These are phyloP conservation scores for Atalantia buxifolia DNA, from an alignment of 345 rosid species.

Conservation along the genomic window DNA sequence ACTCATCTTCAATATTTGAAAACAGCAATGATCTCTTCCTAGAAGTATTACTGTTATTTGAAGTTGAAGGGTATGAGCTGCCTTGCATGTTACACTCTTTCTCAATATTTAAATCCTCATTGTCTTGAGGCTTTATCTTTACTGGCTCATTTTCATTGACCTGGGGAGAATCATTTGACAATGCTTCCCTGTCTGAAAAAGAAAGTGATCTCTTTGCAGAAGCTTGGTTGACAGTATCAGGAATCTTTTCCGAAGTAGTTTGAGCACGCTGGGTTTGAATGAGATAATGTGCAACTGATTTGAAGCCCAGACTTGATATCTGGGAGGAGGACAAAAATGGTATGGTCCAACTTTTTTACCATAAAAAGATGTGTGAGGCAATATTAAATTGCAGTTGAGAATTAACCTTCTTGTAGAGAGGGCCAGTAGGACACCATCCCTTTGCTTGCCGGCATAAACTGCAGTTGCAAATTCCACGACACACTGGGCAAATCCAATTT, in stretches of 20 bases:
- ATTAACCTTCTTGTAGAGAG: constrained; percentile 66
- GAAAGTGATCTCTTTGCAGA: constrained; percentile 65
- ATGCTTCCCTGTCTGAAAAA: constrained; percentile 36
- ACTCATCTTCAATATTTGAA: constrained; percentile 19
- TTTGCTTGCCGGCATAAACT: constrained; percentile 77
- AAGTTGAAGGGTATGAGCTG: constrained; percentile 5
- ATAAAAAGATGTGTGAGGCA: not conserved
- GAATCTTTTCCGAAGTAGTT: constrained; percentile 25
- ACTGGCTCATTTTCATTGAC: constrained; percentile 6
- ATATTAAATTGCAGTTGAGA: not conserved
- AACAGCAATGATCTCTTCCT: constrained; percentile 38
- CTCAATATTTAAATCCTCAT: constrained; percentile 14
- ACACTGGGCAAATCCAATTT: constrained; percentile 76
- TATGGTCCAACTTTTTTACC: not conserved
- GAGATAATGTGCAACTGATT: constrained; percentile 95
- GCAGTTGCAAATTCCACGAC: constrained; percentile 95
- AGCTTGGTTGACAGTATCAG: constrained; percentile 30
- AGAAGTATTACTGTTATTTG: constrained; percentile 26
- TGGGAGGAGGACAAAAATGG: constrained; percentile 25
- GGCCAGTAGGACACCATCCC: constrained; percentile 84
- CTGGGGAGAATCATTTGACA: constrained; percentile 14
- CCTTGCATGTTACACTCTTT: constrained; percentile 16
- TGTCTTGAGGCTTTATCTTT: constrained; percentile 17
- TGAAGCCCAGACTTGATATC: constrained; percentile 71
- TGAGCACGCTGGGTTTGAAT: constrained; percentile 48